Percentiles rank a stretch among this genome's conserved stretches.
These are phyloP conservation scores for Adansonia gregorii DNA, from an alignment of 441 rosid species.

Conservation along the genomic window DNA sequence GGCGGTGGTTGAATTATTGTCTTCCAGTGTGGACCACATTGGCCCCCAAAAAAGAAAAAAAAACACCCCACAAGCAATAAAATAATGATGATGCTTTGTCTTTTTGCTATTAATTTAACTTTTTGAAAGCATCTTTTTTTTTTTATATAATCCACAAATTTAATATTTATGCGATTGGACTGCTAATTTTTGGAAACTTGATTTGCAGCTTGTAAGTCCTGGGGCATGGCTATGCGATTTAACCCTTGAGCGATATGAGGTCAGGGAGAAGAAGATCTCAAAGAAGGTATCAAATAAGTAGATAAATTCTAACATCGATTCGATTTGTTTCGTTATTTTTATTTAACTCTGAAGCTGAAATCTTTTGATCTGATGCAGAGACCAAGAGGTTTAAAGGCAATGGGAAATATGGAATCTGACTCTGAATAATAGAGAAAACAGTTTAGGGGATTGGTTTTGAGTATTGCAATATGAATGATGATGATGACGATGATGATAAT, in stretches of 20 bases:
- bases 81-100: not conserved
- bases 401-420: constrained; percentile 66
- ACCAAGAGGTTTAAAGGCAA: constrained; percentile 74
- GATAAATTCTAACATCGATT: not conserved
- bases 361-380: constrained; percentile 44
- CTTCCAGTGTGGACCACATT: not conserved
- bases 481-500: constrained; percentile 19
- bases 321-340: not conserved
- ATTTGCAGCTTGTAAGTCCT: constrained; percentile 62
- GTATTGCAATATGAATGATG: not conserved
- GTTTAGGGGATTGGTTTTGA: not conserved
- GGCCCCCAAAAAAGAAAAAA: not conserved
- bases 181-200: not conserved
- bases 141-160: not conserved
- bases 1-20: not conserved
- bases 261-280: constrained; percentile 70
- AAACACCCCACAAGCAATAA: not conserved
- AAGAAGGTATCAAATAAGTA: constrained; percentile 53
- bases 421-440: constrained; percentile 41
- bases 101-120: not conserved
- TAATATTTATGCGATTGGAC: not conserved
- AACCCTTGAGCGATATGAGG: constrained; percentile 75
- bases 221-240: constrained; percentile 79
- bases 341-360: not conserved
- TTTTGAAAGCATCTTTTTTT: not conserved